A percentile compares a stretch with the other conserved stretches of the same genome.
These are phyloP conservation scores for Pestalotiopsis sp. DNA, from an alignment of 2,329 filamentous ascomycete genomes.

Conservation along the genomic window DNA sequence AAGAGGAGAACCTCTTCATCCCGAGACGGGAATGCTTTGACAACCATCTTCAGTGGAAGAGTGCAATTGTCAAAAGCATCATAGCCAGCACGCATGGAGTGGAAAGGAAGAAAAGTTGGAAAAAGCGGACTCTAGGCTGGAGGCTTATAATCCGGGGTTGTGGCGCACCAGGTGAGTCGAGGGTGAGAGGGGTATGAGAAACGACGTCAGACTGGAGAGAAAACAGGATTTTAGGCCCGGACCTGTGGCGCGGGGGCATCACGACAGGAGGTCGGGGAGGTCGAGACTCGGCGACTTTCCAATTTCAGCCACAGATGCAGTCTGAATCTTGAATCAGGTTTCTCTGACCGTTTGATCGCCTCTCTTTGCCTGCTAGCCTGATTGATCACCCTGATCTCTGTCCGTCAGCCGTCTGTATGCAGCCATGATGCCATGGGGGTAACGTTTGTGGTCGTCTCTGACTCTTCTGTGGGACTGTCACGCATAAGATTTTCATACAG, in stretches of 20 bases:
- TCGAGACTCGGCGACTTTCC: background rate
- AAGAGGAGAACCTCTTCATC: background rate
- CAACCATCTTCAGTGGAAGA: background rate
- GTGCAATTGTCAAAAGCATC: background rate
- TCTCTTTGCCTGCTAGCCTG: background rate
- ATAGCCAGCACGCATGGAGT: background rate
- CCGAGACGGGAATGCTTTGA: background rate
- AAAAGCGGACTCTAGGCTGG: background rate
- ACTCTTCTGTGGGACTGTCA: background rate
- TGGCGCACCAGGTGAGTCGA: background rate
- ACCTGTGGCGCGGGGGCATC: background rate
- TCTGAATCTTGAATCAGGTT: background rate
- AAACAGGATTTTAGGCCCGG: background rate
- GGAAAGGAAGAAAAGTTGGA: background rate
- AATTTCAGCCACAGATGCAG: background rate
- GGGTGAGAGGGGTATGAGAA: background rate
- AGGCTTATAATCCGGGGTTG: background rate
- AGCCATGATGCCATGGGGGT: background rate
- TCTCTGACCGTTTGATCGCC: background rate
- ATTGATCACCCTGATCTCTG: background rate
- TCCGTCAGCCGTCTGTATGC: background rate
- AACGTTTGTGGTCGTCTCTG: background rate
- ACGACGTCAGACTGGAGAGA: slow-evolving; percentile 1
- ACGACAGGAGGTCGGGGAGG: background rate
- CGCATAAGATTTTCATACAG: background rate